Evolutionary conservation across 352 stramenopile genomes (phyloP).

Genomic region (Pythium guiyangense): DNA sequence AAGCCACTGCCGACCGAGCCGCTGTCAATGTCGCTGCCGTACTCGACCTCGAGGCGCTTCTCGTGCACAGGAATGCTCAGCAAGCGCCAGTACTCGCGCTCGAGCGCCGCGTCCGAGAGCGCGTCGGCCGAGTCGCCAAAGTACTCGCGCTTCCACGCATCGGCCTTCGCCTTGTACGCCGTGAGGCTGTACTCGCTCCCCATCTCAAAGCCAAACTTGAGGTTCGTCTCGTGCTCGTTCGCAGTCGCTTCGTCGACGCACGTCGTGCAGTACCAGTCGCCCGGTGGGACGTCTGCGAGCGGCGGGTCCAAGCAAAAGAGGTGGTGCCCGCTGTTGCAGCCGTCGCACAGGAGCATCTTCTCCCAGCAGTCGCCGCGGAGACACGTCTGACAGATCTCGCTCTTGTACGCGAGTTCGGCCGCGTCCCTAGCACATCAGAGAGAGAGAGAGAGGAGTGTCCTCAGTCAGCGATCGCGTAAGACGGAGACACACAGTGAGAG

Average conservation of each 20-base stretch:
- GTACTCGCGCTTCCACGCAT: conserved; percentile 78
- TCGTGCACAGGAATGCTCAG: conserved; percentile 73
- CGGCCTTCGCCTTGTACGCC: conserved; percentile 80
- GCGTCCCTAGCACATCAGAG: conserved; percentile 23
- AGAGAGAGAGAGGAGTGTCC: neutral
- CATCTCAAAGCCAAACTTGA: conserved; percentile 83
- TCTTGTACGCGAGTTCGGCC: conserved; percentile 71
- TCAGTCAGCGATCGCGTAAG: neutral
- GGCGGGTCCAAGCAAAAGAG: conserved; percentile 72
- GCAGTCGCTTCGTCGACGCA: conserved; percentile 61
- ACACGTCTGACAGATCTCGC: conserved; percentile 81
- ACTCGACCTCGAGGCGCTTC: conserved; percentile 85
- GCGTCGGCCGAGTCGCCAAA: conserved; percentile 44
- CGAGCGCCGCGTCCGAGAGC: conserved; percentile 64
- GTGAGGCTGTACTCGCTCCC: conserved; percentile 72
- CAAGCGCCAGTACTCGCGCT: conserved; percentile 88
- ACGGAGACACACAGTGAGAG: neutral
- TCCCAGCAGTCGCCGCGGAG: conserved; percentile 79
- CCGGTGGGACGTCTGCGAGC: conserved; percentile 45
- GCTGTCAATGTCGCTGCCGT: conserved; percentile 91
- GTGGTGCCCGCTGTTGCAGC: conserved; percentile 79
- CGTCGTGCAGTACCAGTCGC: conserved; percentile 77
- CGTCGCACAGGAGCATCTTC: conserved; percentile 74
- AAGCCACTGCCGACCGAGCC: conserved; percentile 85
- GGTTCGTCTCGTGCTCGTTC: conserved; percentile 33